phyloP scores from a whole-genome alignment of 768 basidiomycete genomes.

The Russula dissimulans region DNA sequence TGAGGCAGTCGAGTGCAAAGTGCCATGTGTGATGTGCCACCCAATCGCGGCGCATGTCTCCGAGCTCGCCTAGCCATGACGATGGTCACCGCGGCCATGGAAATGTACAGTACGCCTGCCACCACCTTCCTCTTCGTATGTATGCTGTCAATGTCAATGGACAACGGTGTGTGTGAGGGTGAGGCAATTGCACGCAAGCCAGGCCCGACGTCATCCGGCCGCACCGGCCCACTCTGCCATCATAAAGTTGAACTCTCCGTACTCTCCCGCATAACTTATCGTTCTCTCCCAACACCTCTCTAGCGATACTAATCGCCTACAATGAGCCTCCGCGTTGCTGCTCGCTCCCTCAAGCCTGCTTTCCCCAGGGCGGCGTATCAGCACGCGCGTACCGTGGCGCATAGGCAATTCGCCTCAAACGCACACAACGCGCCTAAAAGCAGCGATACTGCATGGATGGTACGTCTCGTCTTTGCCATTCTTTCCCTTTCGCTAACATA shows the following conservation, averaged over 20 bases:
- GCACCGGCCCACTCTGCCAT: background rate
- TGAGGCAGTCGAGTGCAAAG: background rate
- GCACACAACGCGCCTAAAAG: conserved; percentile 4
- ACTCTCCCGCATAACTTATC: background rate
- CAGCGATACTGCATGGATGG: conserved; percentile 16
- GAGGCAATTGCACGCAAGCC: too few species aligned
- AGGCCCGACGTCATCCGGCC: conserved; percentile 6
- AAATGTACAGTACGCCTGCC: too few species aligned
- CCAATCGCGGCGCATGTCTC: background rate
- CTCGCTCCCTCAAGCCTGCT: conserved; percentile 3
- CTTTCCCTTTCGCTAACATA: background rate
- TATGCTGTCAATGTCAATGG: too few species aligned
- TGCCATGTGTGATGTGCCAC: background rate
- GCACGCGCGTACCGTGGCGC: background rate
- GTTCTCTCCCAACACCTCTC: background rate
- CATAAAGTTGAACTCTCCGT: background rate
- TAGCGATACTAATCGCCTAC: background rate
- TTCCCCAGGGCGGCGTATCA: conserved; percentile 4
- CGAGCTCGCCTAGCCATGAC: too few species aligned
- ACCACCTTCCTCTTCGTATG: too few species aligned
- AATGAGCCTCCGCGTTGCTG: conserved; percentile 10
- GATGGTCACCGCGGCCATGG: background rate
- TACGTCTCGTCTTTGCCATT: background rate
- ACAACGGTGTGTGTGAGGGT: too few species aligned
- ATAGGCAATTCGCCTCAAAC: conserved; percentile 10